A percentile compares a stretch with the other conserved stretches of the same genome.
phyloP scores from a whole-genome alignment of 1,284 basidiomycete genomes.

The Ganoderma meredithae region DNA sequence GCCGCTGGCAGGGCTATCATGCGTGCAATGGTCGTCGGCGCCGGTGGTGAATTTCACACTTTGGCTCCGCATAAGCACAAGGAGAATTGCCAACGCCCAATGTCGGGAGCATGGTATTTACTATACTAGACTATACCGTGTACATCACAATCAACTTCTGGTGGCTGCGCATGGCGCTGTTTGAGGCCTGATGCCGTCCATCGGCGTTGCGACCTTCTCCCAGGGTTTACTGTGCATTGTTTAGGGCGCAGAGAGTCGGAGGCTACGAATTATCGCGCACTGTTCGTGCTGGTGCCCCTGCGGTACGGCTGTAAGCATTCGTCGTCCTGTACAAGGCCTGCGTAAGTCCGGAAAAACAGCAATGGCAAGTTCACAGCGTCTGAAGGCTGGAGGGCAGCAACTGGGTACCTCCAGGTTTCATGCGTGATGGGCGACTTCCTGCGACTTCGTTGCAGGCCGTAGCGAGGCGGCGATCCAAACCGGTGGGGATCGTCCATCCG shows the following conservation, averaged over 20 bases:
- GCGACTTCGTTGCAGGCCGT: neutral
- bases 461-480: slow-evolving; percentile 2
- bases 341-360: neutral
- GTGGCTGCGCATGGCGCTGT: slow-evolving; percentile 15
- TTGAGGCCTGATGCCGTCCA: slow-evolving; percentile 16
- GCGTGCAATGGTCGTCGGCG: neutral
- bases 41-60: neutral
- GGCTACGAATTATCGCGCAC: neutral
- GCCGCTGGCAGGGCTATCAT: too few species aligned
- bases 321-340: neutral
- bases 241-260: slow-evolving; percentile 5
- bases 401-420: slow-evolving; percentile 5
- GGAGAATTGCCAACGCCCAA: neutral
- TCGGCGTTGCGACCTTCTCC: slow-evolving; percentile 1
- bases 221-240: slow-evolving; percentile 7
- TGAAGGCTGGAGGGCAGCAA: neutral
- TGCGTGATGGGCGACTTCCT: slow-evolving; percentile 1
- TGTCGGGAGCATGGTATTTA: neutral
- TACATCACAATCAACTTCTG: slow-evolving; percentile 21
- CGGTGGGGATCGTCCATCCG: slow-evolving; percentile 12
- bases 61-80: neutral
- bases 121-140: neutral
- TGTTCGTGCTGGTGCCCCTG: slow-evolving; percentile 8
- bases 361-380: neutral
- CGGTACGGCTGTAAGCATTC: neutral